A percentile compares a stretch with the other conserved stretches of the same genome.
phyloP scores from a whole-genome alignment of 805 yeast species.

The Sugiyamaella boreocaroliniensis region DNA sequence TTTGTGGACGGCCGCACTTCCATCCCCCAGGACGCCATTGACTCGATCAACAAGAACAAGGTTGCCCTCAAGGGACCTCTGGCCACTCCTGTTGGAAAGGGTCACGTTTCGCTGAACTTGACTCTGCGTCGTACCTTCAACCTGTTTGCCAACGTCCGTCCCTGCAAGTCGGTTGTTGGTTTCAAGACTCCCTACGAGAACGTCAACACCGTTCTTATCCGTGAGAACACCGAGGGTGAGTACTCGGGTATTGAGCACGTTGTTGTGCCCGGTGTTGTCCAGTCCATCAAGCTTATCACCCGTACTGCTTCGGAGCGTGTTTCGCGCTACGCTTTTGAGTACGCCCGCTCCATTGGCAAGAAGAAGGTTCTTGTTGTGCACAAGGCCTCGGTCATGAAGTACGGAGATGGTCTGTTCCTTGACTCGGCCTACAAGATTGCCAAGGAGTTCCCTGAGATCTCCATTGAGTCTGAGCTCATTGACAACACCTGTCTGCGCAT shows the following conservation, averaged over 20 bases:
- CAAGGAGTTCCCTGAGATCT: slow-evolving; percentile 86
- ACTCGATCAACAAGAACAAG: slow-evolving; percentile 83
- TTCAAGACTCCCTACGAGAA: slow-evolving; percentile 83
- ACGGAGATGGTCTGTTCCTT: slow-evolving; percentile 95
- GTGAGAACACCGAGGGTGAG: slow-evolving; percentile 86
- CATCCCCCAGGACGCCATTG: slow-evolving; percentile 86
- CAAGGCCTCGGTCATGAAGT: slow-evolving; percentile 97
- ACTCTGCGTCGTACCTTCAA: slow-evolving; percentile 96
- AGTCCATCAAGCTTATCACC: slow-evolving; percentile 95
- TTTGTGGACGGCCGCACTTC: slow-evolving; percentile 89
- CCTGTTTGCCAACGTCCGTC: slow-evolving; percentile 95
- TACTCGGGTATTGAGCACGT: slow-evolving; percentile 98
- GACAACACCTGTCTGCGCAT: slow-evolving; percentile 92
- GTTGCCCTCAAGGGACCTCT: slow-evolving; percentile 97
- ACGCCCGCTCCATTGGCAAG: slow-evolving; percentile 83
- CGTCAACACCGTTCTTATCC: slow-evolving; percentile 91
- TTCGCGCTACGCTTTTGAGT: slow-evolving; percentile 93
- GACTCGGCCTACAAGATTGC: slow-evolving; percentile 84
- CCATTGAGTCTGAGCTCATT: slow-evolving; percentile 76
- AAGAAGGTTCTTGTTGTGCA: slow-evolving; percentile 90
- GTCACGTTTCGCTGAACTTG: slow-evolving; percentile 95
- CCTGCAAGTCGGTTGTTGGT: slow-evolving; percentile 89
- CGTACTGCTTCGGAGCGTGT: slow-evolving; percentile 94
- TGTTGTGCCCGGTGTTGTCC: slow-evolving; percentile 97
- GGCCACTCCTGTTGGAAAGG: slow-evolving; percentile 98